A percentile compares a stretch with the other conserved stretches of the same genome.
These are phyloP conservation scores for Botrytis sinoallii DNA, from an alignment of 2,329 filamentous ascomycete species.

Conservation along the genomic window DNA sequence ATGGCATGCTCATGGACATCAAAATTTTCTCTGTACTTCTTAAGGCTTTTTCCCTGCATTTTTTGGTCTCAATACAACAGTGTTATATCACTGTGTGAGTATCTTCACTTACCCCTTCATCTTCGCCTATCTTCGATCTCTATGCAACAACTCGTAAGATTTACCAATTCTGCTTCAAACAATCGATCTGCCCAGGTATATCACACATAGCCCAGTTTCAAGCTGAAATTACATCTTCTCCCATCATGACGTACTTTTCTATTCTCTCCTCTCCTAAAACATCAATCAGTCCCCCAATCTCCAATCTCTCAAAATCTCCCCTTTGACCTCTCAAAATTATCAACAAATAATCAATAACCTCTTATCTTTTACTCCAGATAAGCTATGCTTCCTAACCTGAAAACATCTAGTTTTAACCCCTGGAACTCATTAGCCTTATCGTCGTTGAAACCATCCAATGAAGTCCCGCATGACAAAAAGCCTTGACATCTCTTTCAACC, in stretches of 20 bases:
- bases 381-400: neutral
- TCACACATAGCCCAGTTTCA: neutral
- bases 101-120: neutral
- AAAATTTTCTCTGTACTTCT: neutral
- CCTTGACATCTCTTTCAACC: neutral
- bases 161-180: neutral
- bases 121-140: neutral
- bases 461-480: neutral
- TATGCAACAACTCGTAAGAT: neutral
- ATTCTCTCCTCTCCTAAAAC: neutral
- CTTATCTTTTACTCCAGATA: slow-evolving; percentile 9
- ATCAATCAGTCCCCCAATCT: neutral
- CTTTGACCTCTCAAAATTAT: slow-evolving; percentile 14
- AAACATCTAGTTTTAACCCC: neutral
- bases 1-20: neutral
- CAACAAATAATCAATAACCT: slow-evolving; percentile 2
- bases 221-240: neutral
- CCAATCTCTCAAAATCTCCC: neutral
- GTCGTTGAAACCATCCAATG: neutral
- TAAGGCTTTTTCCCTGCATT: neutral
- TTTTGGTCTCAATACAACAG: neutral
- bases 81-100: neutral
- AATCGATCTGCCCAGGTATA: neutral
- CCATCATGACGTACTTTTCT: slow-evolving; percentile 6
- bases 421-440: slow-evolving; percentile 9